A percentile compares a stretch with the other conserved stretches of the same genome.
Evolutionary conservation across 805 yeast genomes (phyloP).

Genomic region (Ogataea haglerorum): DNA sequence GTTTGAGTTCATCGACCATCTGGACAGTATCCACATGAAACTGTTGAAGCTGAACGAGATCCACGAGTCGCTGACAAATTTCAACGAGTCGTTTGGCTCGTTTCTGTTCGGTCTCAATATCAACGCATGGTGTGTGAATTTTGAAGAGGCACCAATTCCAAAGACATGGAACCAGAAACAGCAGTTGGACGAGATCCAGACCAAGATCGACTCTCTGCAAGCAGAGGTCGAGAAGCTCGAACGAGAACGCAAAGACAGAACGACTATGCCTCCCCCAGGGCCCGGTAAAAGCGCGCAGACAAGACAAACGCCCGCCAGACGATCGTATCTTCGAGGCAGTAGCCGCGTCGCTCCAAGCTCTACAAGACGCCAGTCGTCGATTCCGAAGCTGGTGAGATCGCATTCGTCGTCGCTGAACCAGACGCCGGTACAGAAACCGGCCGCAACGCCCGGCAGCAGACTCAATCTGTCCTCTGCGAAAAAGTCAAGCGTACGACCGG

Average conservation of each 20-base stretch:
- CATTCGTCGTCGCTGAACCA: slow-evolving; percentile 7
- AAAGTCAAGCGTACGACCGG: slow-evolving; percentile 4
- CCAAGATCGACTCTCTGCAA: slow-evolving; percentile 17
- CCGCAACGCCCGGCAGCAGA: slow-evolving; percentile 2
- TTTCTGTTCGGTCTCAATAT: slow-evolving; percentile 76
- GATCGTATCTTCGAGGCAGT: slow-evolving; percentile 12
- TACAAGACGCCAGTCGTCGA: slow-evolving; percentile 17
- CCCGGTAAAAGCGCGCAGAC: background rate
- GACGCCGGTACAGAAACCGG: slow-evolving; percentile 1
- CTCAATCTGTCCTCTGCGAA: slow-evolving; percentile 19
- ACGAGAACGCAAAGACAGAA: slow-evolving; percentile 11
- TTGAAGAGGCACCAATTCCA: slow-evolving; percentile 34
- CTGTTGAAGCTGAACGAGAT: slow-evolving; percentile 54
- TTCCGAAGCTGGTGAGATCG: slow-evolving; percentile 15
- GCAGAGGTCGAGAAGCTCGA: slow-evolving; percentile 13
- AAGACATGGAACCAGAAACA: slow-evolving; percentile 22
- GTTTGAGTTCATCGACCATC: slow-evolving; percentile 17
- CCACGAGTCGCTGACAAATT: slow-evolving; percentile 58
- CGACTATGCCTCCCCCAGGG: slow-evolving; percentile 28
- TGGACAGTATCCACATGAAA: slow-evolving; percentile 45
- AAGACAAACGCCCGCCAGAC: slow-evolving; percentile 1
- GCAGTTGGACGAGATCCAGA: slow-evolving; percentile 18
- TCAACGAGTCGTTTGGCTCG: slow-evolving; percentile 73
- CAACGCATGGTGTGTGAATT: slow-evolving; percentile 87
- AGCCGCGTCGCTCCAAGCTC: slow-evolving; percentile 2